Evolutionary conservation across 805 yeast genomes (phyloP), one percentile per base, ranked within the genome.

Genomic region (Zygosaccharomyces lentus): DNA sequence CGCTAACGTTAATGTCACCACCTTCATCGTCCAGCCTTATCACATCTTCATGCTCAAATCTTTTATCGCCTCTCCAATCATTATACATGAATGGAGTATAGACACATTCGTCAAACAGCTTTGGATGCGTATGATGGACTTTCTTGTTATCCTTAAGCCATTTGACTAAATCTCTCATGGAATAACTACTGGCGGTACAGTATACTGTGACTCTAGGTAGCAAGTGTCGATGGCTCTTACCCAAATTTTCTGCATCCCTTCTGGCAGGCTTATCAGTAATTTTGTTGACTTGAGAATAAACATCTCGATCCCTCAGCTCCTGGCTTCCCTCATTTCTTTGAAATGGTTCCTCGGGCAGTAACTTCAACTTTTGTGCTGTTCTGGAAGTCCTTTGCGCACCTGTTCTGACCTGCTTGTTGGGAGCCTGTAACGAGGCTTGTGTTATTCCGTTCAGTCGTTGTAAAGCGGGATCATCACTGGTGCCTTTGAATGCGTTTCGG

Each of bases 121-220:
- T 87, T 1, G 98, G 96, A 54, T 80, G 80, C 0, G 93, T 81
- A 30, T 88, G 83, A 58, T 84, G 86, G 1, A 76, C 70, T 49
- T 85, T 70, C 60, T 80, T 85, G 17, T 88, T 75, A 41, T 87
- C 93, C 57, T 84, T 82, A 43, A 93, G 68, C 90, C 96, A 91
- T 57, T 91, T 72, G 39, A 84, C 73, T 34, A 93, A 70, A 41
- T 89, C 97, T 55, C 84, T 79, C 95, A 93, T 87, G 53, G 80
- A 80, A 61, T 90, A 93, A 19, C 93, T 81, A 25, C 96, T 90
- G 23, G 97, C 89, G 0, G 98, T 91, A 67, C 98, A 91, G 62
- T 89, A 93, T 2, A 96, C 96, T 0, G 98, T 91, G 1, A 90
- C 96, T 50, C 99, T 72, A 2, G 99, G 98, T 46, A 93, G 73